Conservation (phyloP, 148 eudicot genomes). For the Chenopodium album region DNA sequence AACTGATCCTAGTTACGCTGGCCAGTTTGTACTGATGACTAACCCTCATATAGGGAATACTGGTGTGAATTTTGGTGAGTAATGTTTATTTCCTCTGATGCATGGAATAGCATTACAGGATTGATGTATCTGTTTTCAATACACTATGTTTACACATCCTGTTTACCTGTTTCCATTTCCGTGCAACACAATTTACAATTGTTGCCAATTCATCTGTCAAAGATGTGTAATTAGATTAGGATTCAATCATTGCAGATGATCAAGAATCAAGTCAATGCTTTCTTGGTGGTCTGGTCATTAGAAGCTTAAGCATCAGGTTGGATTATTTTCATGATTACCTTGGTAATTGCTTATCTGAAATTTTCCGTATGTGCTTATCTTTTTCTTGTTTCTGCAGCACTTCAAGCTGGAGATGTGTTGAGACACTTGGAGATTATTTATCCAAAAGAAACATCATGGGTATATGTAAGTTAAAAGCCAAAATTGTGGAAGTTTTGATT, state of each 20-base stretch:
- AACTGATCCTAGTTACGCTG: constrained; percentile 99
- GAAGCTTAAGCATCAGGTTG: constrained; percentile 90
- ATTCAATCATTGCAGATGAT: constrained; percentile 51
- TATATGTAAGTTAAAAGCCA: constrained; percentile 60
- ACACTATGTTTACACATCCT: background rate
- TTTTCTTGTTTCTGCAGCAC: constrained; percentile 46
- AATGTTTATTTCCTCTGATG: background rate
- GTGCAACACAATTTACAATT: background rate
- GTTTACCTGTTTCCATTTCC: background rate
- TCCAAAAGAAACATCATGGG: constrained; percentile 92
- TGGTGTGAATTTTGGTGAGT: constrained; percentile 90
- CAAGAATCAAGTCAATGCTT: constrained; percentile 93
- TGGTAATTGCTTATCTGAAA: background rate
- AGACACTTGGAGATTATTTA: constrained; percentile 77
- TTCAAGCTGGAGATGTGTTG: constrained; percentile 86
- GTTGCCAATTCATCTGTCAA: constrained; percentile 1
- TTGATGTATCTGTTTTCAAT: background rate
- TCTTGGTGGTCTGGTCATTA: constrained; percentile 81
- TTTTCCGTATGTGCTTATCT: background rate
- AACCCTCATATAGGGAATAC: constrained; percentile 97
- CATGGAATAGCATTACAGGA: background rate
- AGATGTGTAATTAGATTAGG: constrained; percentile 9
- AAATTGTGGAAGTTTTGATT: constrained; percentile 1
- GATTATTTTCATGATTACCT: background rate
- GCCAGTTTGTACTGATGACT: constrained; percentile 98